A percentile compares a stretch with the other conserved stretches of the same genome.
These are phyloP conservation scores for Zygotorulaspora mrakii DNA, from an alignment of 1,139 yeast species.

Conservation along the genomic window DNA sequence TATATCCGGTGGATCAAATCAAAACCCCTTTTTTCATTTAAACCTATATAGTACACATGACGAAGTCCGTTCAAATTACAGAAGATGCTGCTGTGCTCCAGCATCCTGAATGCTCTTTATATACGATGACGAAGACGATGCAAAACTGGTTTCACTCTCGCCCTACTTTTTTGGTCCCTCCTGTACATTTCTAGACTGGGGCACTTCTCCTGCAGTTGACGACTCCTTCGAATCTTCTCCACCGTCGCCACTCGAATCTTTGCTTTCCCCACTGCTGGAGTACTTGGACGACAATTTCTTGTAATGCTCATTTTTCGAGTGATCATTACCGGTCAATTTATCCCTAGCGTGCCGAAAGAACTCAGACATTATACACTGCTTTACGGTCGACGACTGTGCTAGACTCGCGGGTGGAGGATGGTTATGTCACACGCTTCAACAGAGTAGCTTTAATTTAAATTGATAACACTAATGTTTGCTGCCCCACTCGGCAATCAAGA, in stretches of 20 bases:
- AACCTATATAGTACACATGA: too few species aligned
- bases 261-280: constrained; percentile 12
- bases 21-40: too few species aligned
- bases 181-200: constrained; percentile 23
- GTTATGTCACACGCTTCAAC: too few species aligned
- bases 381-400: too few species aligned
- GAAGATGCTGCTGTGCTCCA: too few species aligned
- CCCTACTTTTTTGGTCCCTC: constrained; percentile 22
- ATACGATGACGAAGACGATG: neutral
- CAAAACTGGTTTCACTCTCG: neutral
- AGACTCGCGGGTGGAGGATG: too few species aligned
- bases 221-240: constrained; percentile 8
- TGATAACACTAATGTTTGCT: too few species aligned
- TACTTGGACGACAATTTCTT: constrained; percentile 18
- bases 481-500: too few species aligned
- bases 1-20: too few species aligned
- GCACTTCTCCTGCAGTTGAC: constrained; percentile 9
- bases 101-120: too few species aligned
- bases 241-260: constrained; percentile 10
- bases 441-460: too few species aligned
- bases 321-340: constrained; percentile 23
- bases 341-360: constrained; percentile 24
- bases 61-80: too few species aligned
- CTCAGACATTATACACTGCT: constrained; percentile 14
- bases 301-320: constrained; percentile 20